Base-by-base conservation (phyloP, 192 early-diverging fungal species). In the Backusella luteola region DNA sequence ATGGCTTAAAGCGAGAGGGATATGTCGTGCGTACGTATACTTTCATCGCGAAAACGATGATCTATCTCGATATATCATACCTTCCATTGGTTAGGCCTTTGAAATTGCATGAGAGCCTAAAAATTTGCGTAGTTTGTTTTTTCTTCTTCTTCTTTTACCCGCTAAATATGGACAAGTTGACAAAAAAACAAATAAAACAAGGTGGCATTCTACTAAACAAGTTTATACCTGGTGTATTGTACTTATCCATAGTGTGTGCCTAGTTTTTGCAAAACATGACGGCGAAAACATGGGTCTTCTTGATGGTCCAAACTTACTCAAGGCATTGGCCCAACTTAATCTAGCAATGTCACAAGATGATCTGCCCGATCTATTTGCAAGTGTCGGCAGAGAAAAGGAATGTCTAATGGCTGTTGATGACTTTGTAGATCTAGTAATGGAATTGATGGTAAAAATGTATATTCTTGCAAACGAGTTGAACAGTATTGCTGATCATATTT, bases 401-500 rank as follows among this genome's bases (percentile, higher is more conserved):
- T 6, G 39, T 17, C 3, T 32, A n/a, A 15, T 71, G 21, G 23
- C 15, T 1, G 17, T 71, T 8, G 41, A 71, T 34, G 70, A 71
- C 23, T 71, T 71, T 34, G 42, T 71, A 0, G 70, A 71, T 29
- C 3, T 71, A 9, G 70, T 71, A 8, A 71, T 17, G 4, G 42
- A 71, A 71, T 19, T 71, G 34, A 71, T 29, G 70, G 70, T 71
- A 71, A 34, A 35, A 29, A 71, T 49, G 15, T n/a, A 3, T 69
- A 41, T 32, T 32, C 8, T 2, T 63, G 26, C 2, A 26, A 23
- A n/a, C 19, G 42, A 49, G 14, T 6, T 4, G 49, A 11, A 17
- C 11, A 29, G 9, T 9, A 21, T 26, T 23, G 11, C 23, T 63
- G 2, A 63, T 4, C 15, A 63, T 63, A 4, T 23, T 29, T 4